Conservation (phyloP, 1,284 basidiomycete genomes). For the Singerocomus rubriflavus region DNA sequence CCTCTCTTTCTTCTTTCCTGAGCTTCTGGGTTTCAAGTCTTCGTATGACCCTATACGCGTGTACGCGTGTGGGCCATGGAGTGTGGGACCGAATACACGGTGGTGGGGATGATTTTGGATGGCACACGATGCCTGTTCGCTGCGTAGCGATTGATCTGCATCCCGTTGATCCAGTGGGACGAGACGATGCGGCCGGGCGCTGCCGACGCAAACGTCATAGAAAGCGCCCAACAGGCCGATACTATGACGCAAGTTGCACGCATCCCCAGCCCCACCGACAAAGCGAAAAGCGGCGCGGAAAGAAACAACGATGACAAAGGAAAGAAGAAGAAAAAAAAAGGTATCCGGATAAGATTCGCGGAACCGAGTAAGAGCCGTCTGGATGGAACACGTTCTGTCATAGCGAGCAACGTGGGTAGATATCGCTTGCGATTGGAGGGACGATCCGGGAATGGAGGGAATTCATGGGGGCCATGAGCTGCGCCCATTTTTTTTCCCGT, state of each 20-base stretch:
- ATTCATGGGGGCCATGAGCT: neutral
- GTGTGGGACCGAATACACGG: conserved; percentile 7
- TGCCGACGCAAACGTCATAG: neutral
- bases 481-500: neutral
- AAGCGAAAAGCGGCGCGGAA: conserved; percentile 1
- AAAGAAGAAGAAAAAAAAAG: neutral
- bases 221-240: no score
- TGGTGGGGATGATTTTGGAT: neutral
- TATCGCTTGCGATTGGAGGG: neutral
- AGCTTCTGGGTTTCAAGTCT: conserved; percentile 6
- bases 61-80: neutral
- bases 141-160: no score
- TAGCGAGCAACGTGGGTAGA: neutral
- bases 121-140: neutral
- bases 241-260: no score
- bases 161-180: neutral
- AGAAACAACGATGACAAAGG: no score
- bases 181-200: neutral
- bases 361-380: neutral
- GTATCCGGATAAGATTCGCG: neutral
- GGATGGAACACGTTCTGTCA: neutral
- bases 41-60: neutral
- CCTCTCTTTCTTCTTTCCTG: no score
- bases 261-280: no score
- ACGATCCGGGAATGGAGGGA: conserved; percentile 4